Evolutionary conservation across 768 basidiomycete genomes (phyloP).

Genomic region (Fistulinella prunicolor): DNA sequence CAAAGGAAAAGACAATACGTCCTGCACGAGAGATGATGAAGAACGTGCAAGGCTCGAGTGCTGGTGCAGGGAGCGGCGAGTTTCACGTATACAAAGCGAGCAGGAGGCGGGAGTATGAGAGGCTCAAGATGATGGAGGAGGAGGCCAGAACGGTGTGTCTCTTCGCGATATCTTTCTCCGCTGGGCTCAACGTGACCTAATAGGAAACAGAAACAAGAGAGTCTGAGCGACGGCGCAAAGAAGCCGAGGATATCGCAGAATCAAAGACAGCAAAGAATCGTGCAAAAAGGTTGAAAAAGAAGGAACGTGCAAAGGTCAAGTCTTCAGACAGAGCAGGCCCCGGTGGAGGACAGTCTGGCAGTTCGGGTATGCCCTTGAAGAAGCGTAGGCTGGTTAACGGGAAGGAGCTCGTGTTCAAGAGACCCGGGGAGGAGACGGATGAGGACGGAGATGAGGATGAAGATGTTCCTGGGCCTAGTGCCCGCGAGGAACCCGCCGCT

Average conservation of each 20-base stretch:
- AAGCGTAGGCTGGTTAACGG: constrained; percentile 81
- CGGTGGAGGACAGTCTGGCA: constrained; percentile 22
- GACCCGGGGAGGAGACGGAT: constrained; percentile 49
- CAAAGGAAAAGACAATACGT: constrained; percentile 78
- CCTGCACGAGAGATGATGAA: constrained; percentile 96
- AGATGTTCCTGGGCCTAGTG: neutral
- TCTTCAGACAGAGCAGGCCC: constrained; percentile 26
- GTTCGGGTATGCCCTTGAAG: constrained; percentile 54
- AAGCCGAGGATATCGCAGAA: constrained; percentile 68
- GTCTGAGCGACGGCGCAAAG: constrained; percentile 71
- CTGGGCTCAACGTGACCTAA: constrained; percentile 1
- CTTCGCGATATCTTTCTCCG: neutral
- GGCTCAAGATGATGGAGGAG: constrained; percentile 89
- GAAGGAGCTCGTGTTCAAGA: constrained; percentile 59
- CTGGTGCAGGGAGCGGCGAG: constrained; percentile 95
- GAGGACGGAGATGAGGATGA: constrained; percentile 44
- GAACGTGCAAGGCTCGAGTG: constrained; percentile 97
- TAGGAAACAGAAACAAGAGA: constrained; percentile 72
- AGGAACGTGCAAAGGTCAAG: constrained; percentile 60
- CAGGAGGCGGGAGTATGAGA: constrained; percentile 91
- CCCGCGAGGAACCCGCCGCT: constrained; percentile 1
- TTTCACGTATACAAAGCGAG: constrained; percentile 99
- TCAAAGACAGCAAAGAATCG: constrained; percentile 95
- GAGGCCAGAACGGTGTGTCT: constrained; percentile 63
- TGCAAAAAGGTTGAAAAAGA: constrained; percentile 91